A percentile compares a stretch with the other conserved stretches of the same genome.
These are phyloP conservation scores for Heterococcus sp. DNA, from an alignment of 108 stramenopile genomes.

Conservation along the genomic window DNA sequence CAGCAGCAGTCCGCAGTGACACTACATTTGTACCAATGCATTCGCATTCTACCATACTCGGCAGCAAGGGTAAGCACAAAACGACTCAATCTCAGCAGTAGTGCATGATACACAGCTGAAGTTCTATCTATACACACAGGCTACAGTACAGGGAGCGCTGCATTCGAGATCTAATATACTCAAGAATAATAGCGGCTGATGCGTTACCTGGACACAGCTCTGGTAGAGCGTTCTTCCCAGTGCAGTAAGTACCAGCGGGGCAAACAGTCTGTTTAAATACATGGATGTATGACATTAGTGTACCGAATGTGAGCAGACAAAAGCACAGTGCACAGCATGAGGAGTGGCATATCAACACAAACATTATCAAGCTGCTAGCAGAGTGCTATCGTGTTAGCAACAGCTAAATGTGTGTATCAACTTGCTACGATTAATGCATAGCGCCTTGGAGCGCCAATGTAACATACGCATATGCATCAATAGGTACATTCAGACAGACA, in stretches of 20 bases:
- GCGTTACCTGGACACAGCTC: background rate
- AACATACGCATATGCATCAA: background rate
- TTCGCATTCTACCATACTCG: too few relatives aligned
- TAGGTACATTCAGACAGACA: background rate
- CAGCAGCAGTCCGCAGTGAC: too few relatives aligned
- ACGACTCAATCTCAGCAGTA: too few relatives aligned
- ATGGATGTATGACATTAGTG: background rate
- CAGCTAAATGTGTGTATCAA: background rate
- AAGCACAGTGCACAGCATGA: background rate
- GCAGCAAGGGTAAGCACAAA: too few relatives aligned
- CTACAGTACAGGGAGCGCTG: background rate
- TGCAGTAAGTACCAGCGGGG: background rate
- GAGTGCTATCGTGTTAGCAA: background rate
- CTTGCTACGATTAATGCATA: background rate
- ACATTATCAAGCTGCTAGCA: background rate
- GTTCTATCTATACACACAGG: too few relatives aligned
- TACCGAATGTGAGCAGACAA: background rate
- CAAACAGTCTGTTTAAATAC: background rate
- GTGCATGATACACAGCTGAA: background rate
- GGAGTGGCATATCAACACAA: background rate
- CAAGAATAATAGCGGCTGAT: background rate
- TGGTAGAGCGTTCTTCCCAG: background rate
- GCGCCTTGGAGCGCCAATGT: background rate
- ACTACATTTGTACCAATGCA: too few relatives aligned
- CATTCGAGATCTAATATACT: too few relatives aligned